These are phyloP conservation scores for Eucalyptus sp. DNA, from an alignment of 345 rosid species.

Conservation along the genomic window DNA sequence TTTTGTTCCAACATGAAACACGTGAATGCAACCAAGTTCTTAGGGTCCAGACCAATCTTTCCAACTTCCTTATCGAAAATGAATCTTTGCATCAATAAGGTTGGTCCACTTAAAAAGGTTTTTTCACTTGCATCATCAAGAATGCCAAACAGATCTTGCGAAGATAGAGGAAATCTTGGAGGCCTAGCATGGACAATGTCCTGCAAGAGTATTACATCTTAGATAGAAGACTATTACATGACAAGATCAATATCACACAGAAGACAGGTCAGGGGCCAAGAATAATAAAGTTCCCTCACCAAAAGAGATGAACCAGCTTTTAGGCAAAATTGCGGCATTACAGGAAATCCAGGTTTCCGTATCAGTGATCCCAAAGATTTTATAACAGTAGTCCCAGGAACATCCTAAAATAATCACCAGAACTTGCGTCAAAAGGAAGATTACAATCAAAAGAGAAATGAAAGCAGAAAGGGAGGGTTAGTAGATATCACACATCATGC, in stretches of 20 bases:
- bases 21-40: constrained; percentile 72
- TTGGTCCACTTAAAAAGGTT: constrained; percentile 62
- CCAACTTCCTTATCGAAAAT: constrained; percentile 84
- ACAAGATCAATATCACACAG: neutral
- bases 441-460: neutral
- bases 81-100: constrained; percentile 71
- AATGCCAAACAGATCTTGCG: constrained; percentile 61
- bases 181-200: constrained; percentile 70
- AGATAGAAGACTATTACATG: neutral
- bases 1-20: constrained; percentile 86
- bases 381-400: constrained; percentile 53
- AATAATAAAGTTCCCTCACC: constrained; percentile 30
- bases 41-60: constrained; percentile 71
- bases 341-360: constrained; percentile 53
- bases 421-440: neutral
- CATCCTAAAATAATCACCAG: constrained; percentile 29
- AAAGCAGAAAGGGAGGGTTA: neutral
- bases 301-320: constrained; percentile 78
- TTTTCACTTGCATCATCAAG: constrained; percentile 98
- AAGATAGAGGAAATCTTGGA: constrained; percentile 61
- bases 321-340: constrained; percentile 59
- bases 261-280: neutral
- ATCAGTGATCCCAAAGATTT: constrained; percentile 47
- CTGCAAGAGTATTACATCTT: constrained; percentile 23
- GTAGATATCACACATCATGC: neutral